These are phyloP conservation scores for Trypanosomatidae sp. DNA, from an alignment of 208 protist species.

Conservation along the genomic window DNA sequence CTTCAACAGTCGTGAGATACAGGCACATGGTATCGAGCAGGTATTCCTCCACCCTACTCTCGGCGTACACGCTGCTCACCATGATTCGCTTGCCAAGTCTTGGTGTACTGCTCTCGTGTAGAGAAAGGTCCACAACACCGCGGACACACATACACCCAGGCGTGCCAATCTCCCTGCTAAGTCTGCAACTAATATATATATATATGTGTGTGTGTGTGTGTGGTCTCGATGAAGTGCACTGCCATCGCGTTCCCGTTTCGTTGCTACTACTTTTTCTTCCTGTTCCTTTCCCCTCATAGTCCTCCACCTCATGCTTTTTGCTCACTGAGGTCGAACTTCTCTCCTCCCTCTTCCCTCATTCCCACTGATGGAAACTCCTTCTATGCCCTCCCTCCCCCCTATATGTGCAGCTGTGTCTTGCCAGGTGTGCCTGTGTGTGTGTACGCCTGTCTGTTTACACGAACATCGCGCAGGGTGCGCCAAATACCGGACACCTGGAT, in stretches of 20 bases:
- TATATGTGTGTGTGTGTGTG: background rate
- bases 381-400: background rate
- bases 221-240: background rate
- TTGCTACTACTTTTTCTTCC: background rate
- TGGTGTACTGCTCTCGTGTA: background rate
- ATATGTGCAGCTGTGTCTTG: background rate
- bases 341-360: background rate
- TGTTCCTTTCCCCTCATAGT: background rate
- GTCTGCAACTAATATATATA: background rate
- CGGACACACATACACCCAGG: background rate
- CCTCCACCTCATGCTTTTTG: background rate
- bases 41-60: background rate
- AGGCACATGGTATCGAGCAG: background rate
- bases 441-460: too few species aligned
- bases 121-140: background rate
- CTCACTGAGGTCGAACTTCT: background rate
- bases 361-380: background rate
- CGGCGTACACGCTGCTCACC: background rate
- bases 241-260: background rate
- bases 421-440: too few species aligned
- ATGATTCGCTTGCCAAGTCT: background rate
- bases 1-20: background rate
- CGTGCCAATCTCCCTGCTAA: background rate
- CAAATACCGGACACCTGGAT: too few species aligned
- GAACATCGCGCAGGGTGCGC: too few species aligned